A percentile compares a stretch with the other conserved stretches of the same genome.
phyloP scores from a whole-genome alignment of 1,284 basidiomycete species.

The Apiotrichum veenhuisii region DNA sequence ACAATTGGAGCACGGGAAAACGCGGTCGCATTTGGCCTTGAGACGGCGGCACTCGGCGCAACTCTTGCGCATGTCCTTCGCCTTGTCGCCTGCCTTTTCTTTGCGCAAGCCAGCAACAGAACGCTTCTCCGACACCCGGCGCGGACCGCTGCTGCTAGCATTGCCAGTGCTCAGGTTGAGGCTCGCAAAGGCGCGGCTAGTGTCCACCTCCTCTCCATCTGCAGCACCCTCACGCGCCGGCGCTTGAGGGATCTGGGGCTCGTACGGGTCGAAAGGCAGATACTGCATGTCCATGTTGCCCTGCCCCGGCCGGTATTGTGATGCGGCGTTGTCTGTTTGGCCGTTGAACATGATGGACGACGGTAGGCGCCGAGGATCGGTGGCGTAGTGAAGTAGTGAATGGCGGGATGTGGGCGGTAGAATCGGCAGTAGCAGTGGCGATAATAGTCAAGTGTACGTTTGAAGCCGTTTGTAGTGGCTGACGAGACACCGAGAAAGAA shows the following conservation, averaged over 20 bases:
- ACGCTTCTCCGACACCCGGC: neutral
- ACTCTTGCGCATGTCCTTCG: conserved; percentile 32
- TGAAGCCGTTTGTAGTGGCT: too few species aligned
- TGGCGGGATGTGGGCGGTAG: too few species aligned
- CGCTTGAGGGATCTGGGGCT: neutral
- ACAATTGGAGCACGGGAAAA: conserved; percentile 46
- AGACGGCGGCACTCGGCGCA: conserved; percentile 43
- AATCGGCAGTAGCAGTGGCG: too few species aligned
- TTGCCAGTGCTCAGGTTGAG: neutral
- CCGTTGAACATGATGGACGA: too few species aligned
- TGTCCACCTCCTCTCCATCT: neutral
- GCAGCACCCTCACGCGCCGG: neutral
- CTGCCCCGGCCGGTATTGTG: neutral
- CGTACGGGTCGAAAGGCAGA: neutral
- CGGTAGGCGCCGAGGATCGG: too few species aligned
- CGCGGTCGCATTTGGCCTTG: conserved; percentile 45
- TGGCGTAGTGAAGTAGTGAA: too few species aligned
- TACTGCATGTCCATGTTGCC: neutral
- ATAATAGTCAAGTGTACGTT: too few species aligned
- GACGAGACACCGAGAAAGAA: too few species aligned
- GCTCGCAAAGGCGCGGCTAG: neutral
- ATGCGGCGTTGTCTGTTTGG: neutral
- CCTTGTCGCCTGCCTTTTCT: conserved; percentile 15
- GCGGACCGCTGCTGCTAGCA: neutral
- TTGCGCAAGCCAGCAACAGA: neutral